Base-by-base conservation (phyloP, 1,139 yeast species). In the Pichia sp. region DNA sequence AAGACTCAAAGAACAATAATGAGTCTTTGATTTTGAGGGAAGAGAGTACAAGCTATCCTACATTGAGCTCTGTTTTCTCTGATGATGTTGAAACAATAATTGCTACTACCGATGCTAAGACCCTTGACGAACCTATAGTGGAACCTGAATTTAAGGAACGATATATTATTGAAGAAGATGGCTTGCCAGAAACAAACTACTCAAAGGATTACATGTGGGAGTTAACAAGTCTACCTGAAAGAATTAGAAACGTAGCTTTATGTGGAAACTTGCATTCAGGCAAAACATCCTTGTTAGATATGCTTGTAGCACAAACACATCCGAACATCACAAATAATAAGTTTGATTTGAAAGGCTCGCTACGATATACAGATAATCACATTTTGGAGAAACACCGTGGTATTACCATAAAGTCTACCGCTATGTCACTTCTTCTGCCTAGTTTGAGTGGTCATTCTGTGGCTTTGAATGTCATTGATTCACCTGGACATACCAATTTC, bases 401-500 rank as follows among this genome's bases (percentile, higher is more conserved):
- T 0, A 52, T 85, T 12, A 69, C 95, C 1, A 69, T 86, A 18
- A 80, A 80, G 51, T 44, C 80, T 1, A 64, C 81, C 1, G 79
- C 86, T 0, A 69, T 84, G 49, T 67, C 93, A 0, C 52, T 86
- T 15, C 59, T 89, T 10, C 58, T 82, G n/a, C 74, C 72, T 0
- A 77, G 77, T 53, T 48, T 73, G 22, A 67, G 65, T 18, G 78
- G 72, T 1, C 75, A 71, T 48, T 79, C 95, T 0, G 63, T 64
- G 30, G 72, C 76, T 1, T 54, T 81, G 23, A 85, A 83, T 52
- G 51, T 88, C 3, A 49, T 86, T 1, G 98, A 93, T 54, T 70
- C 95, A 0, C 99, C 99, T 0, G 99, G 99, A 0, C 97, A 91
- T 61, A 72, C 75, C 1, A 81, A 86, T 53, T 91, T 91, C 56